phyloP scores from a whole-genome alignment of 2,329 filamentous ascomycete species.

The Ampelomyces quisqualis region DNA sequence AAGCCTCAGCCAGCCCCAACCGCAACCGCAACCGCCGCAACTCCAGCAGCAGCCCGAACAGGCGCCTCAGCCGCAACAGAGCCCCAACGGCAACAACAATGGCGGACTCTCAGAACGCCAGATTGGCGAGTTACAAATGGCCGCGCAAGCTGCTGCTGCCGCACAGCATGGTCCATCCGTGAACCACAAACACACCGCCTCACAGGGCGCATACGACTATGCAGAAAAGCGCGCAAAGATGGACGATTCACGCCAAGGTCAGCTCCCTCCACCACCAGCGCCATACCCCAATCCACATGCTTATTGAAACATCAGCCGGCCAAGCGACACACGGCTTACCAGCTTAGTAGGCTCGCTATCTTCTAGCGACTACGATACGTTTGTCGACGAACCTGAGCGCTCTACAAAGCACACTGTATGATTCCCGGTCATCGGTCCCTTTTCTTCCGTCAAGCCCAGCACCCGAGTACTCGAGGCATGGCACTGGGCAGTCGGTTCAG shows the following conservation, averaged over 20 bases:
- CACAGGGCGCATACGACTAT: slow-evolving; percentile 37
- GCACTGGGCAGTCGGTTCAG: too few species aligned
- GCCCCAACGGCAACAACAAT: slow-evolving; percentile 28
- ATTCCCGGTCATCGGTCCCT: neutral
- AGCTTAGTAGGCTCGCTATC: slow-evolving; percentile 18
- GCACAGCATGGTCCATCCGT: slow-evolving; percentile 36
- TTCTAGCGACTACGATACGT: slow-evolving; percentile 19
- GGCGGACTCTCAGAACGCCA: slow-evolving; percentile 42
- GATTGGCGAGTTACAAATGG: slow-evolving; percentile 44
- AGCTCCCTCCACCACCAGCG: slow-evolving; percentile 25
- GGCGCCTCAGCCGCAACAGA: slow-evolving; percentile 24
- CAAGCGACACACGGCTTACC: slow-evolving; percentile 26
- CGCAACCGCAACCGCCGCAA: slow-evolving; percentile 13
- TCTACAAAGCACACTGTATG: slow-evolving; percentile 12
- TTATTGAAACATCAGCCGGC: slow-evolving; percentile 36
- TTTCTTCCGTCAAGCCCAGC: too few species aligned
- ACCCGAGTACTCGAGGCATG: too few species aligned
- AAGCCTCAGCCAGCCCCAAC: slow-evolving; percentile 22
- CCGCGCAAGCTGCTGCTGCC: slow-evolving; percentile 39
- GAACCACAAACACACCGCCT: slow-evolving; percentile 37
- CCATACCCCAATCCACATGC: slow-evolving; percentile 29
- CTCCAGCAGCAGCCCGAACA: slow-evolving; percentile 26
- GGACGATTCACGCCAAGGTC: slow-evolving; percentile 39
- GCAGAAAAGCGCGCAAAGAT: slow-evolving; percentile 41
- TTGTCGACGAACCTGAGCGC: slow-evolving; percentile 25